Percentiles rank a stretch among this genome's conserved stretches.
These are phyloP conservation scores for Salpingoeca rosetta DNA, from an alignment of 78 protist genomes.

Conservation along the genomic window DNA sequence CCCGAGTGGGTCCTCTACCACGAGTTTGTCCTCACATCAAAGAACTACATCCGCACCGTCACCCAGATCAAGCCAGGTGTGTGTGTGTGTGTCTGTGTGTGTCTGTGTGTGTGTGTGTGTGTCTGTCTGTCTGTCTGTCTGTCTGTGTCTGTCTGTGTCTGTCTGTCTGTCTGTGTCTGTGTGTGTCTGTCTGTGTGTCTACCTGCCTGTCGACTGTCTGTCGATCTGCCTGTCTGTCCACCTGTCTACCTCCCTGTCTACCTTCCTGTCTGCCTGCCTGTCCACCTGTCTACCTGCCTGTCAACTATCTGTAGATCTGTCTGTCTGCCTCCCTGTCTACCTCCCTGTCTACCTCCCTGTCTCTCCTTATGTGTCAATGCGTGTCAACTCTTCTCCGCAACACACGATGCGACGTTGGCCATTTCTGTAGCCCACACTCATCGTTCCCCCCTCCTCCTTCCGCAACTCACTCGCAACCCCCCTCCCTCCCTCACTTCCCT, in stretches of 20 bases:
- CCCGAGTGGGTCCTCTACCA: conserved; percentile 94
- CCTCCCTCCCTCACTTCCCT: neutral
- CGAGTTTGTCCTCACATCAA: conserved; percentile 94
- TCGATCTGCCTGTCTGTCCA: neutral
- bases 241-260: too few relatives aligned
- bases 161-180: neutral
- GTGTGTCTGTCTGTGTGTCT: neutral
- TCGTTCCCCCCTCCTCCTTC: too few relatives aligned
- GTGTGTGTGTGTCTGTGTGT: conserved; percentile 11
- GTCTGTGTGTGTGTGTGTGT: neutral
- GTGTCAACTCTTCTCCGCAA: neutral
- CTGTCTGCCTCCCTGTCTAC: neutral
- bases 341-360: too few relatives aligned
- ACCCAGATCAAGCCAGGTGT: conserved; percentile 81
- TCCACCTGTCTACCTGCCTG: too few relatives aligned
- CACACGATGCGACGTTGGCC: neutral
- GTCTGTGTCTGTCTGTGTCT: neutral
- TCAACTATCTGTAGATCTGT: neutral
- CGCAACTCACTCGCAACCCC: too few relatives aligned
- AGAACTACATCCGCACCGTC: conserved; percentile 87
- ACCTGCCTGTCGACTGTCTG: neutral
- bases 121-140: neutral
- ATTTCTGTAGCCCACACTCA: neutral
- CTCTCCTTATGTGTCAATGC: too few relatives aligned
- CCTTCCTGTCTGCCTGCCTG: too few relatives aligned